phyloP scores from a whole-genome alignment of 768 basidiomycete genomes.

The Pleurotus cornucopiae region DNA sequence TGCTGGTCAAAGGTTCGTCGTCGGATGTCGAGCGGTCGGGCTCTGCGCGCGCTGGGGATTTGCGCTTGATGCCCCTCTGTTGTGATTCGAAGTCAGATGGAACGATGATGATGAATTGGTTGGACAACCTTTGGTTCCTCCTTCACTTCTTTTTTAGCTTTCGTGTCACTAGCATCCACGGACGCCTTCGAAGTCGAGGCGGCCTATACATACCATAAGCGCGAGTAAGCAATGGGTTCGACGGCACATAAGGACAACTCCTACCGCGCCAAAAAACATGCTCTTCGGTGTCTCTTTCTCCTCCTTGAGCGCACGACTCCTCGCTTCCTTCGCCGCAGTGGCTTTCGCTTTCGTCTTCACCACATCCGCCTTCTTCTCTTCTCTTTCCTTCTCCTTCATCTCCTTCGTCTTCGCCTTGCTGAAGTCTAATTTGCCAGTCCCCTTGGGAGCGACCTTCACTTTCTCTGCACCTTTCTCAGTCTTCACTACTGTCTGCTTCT shows the following conservation, averaged over 20 bases:
- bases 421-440: slow-evolving; percentile 56
- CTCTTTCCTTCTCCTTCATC: slow-evolving; percentile 19
- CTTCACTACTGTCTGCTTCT: slow-evolving; percentile 20
- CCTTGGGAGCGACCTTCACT: slow-evolving; percentile 23
- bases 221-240: too few species aligned
- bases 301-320: slow-evolving; percentile 8
- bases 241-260: background rate
- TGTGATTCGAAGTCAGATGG: background rate
- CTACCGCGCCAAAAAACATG: background rate
- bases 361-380: slow-evolving; percentile 16
- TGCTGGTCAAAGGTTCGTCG: slow-evolving; percentile 10
- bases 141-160: slow-evolving; percentile 11
- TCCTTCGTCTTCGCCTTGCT: slow-evolving; percentile 52
- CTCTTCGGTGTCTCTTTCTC: slow-evolving; percentile 9
- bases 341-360: slow-evolving; percentile 15
- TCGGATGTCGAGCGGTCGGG: slow-evolving; percentile 19
- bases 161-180: slow-evolving; percentile 2
- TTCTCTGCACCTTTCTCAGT: slow-evolving; percentile 18
- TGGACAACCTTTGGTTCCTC: slow-evolving; percentile 14
- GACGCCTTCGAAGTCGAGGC: background rate
- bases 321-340: background rate
- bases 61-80: slow-evolving; percentile 40
- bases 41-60: slow-evolving; percentile 26
- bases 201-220: too few species aligned
- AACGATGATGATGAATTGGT: background rate